Evolutionary conservation across 2,329 filamentous ascomycete genomes (phyloP).

Genomic region (Calcarisporium arbuscula): DNA sequence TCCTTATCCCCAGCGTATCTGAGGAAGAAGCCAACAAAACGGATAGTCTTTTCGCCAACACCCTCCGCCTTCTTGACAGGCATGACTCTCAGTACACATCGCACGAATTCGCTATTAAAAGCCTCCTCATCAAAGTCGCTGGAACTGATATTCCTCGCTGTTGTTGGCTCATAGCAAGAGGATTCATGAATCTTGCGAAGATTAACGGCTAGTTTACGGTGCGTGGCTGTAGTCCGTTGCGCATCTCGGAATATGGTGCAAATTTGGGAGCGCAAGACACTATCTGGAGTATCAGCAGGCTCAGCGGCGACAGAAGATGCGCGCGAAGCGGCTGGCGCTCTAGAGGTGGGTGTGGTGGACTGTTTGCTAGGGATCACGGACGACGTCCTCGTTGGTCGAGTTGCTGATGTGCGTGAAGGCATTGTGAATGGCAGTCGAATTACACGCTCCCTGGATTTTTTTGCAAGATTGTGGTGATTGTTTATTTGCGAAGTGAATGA

Average conservation of each 20-base stretch:
- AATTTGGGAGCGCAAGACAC: constrained; percentile 65
- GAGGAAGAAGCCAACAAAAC: constrained; percentile 84
- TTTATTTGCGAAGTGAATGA: too few relatives aligned
- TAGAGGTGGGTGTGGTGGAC: constrained; percentile 30
- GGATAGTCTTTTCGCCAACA: constrained; percentile 77
- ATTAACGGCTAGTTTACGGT: constrained; percentile 82
- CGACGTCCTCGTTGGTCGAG: constrained; percentile 40
- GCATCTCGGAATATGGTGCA: constrained; percentile 71
- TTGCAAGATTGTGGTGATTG: constrained; percentile 4
- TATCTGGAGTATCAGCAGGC: constrained; percentile 66
- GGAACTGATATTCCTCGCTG: constrained; percentile 42
- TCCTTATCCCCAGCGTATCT: constrained; percentile 66
- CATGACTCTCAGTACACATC: constrained; percentile 77
- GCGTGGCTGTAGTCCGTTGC: constrained; percentile 82
- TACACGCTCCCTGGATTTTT: too few relatives aligned
- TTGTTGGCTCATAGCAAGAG: constrained; percentile 61
- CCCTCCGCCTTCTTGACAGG: constrained; percentile 86
- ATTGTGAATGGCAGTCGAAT: too few relatives aligned
- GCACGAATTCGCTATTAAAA: constrained; percentile 79
- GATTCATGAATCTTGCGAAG: constrained; percentile 86
- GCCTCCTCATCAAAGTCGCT: constrained; percentile 75
- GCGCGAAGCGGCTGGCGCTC: constrained; percentile 41
- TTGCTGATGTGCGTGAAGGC: constrained; percentile 43
- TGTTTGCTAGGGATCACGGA: constrained; percentile 33
- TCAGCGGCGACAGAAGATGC: constrained; percentile 58